phyloP scores from a whole-genome alignment of 352 stramenopile genomes.

The Phytophthora fragariaefolia region DNA sequence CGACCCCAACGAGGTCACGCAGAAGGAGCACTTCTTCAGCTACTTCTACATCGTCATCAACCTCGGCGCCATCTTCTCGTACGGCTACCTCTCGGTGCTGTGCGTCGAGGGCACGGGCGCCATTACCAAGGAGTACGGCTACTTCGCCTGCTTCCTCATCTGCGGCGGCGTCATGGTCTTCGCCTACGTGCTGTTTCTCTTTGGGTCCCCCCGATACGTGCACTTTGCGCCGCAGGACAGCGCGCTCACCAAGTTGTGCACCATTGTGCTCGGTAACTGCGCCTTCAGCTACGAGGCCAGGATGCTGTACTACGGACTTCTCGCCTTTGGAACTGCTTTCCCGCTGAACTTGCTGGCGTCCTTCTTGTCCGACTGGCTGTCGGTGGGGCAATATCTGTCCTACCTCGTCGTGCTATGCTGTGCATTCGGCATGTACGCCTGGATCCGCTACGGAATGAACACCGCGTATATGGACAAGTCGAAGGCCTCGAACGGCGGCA shows the following conservation, averaged over 20 bases:
- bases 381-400: slow-evolving; percentile 72
- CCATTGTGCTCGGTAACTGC: slow-evolving; percentile 80
- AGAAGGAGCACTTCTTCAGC: slow-evolving; percentile 90
- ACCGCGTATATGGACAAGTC: slow-evolving; percentile 88
- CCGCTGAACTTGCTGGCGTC: slow-evolving; percentile 78
- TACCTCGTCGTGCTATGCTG: slow-evolving; percentile 75
- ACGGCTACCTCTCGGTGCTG: slow-evolving; percentile 90
- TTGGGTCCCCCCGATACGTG: slow-evolving; percentile 70
- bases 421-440: slow-evolving; percentile 81
- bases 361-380: slow-evolving; percentile 63
- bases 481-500: slow-evolving; percentile 79
- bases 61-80: slow-evolving; percentile 91
- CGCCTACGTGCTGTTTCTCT: slow-evolving; percentile 69
- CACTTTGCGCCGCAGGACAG: slow-evolving; percentile 80
- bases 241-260: slow-evolving; percentile 75
- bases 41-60: slow-evolving; percentile 95
- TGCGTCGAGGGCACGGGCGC: slow-evolving; percentile 84
- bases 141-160: slow-evolving; percentile 90
- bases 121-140: slow-evolving; percentile 85
- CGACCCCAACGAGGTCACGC: slow-evolving; percentile 76
- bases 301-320: slow-evolving; percentile 80
- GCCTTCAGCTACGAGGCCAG: slow-evolving; percentile 77
- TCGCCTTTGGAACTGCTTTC: slow-evolving; percentile 72
- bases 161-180: slow-evolving; percentile 87
- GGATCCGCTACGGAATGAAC: slow-evolving; percentile 84